Percentiles rank a stretch among this genome's conserved stretches.
Conservation (phyloP, 257 asterid genomes). For the Solanum rostratum region DNA sequence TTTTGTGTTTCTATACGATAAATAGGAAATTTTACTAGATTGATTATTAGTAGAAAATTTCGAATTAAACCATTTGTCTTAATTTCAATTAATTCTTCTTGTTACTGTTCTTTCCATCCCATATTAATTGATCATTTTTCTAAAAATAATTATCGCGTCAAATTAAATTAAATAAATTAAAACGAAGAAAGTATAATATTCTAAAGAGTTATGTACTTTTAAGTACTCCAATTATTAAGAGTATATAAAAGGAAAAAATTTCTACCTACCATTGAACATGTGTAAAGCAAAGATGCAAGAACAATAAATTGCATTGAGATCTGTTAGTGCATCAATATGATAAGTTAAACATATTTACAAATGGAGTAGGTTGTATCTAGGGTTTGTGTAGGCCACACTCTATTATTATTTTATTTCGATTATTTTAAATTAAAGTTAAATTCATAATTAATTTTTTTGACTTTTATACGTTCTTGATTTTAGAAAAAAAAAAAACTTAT, state of each 20-base stretch:
- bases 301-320: not conserved
- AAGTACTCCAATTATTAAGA: not conserved
- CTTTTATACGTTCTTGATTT: not conserved
- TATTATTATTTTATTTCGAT: not conserved
- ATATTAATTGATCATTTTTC: too few species aligned
- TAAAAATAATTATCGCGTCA: too few species aligned
- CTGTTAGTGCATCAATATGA: not conserved
- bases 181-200: too few species aligned
- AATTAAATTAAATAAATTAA: too few species aligned
- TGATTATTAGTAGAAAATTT: not conserved
- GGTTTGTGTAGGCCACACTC: not conserved
- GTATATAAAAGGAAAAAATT: not conserved
- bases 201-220: not conserved
- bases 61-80: not conserved
- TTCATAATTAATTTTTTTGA: rapidly evolving
- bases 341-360: not conserved
- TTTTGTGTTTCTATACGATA: not conserved
- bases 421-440: not conserved
- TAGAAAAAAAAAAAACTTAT: not conserved
- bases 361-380: not conserved
- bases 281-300: not conserved
- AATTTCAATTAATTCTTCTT: too few species aligned
- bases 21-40: not conserved
- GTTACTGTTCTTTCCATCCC: too few species aligned
- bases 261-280: not conserved